Base-by-base conservation (phyloP, 371 early-diverging fungal species). In the Sporodiniella umbellata region DNA sequence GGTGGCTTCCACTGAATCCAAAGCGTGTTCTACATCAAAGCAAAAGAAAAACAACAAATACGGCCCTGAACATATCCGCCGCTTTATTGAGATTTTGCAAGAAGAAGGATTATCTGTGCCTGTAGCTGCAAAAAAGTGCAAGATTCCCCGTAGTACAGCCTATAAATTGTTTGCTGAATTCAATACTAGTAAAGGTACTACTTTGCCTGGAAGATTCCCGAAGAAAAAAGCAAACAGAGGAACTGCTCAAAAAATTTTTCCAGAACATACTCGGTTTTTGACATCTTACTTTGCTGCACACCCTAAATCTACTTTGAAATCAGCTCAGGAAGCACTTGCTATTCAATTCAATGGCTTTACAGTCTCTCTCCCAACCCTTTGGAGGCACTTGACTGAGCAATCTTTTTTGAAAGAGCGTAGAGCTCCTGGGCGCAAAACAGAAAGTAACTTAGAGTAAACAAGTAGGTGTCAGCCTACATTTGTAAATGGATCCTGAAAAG, bases 31-130 rank as follows among this genome's bases (percentile, higher is more conserved):
- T 33, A 15, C 22, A 19, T 47, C 48, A 33, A n/a, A 47, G 7
- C 17, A 48, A 10, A 49, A 33, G 40, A 28, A 42, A 17, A 51
- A 43, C 33, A 42, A 51, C 4, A 50, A 40, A 25, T 43, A 51
- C 23, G 35, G 47, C 7, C 26, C 17, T 17, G 28, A 49, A 30
- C 12, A 39, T 10, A 49, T 49, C 14, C 38, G 15, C 7, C 24
- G 28, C 11, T 49, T 49, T 49, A 49, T 49, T 49, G 30, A 39
- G 18, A 8, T 40, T 39, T 30, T 49, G n/a, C 21, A 47, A 10
- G 35, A 47, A 47, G 40, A 49, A 50, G 45, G 10, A 1, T n/a
- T 28, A 19, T 45, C 45, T 31, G 45, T 45, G 1, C 31, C 45
- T 17, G 33, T 31, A 17, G 17, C 33, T 14, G 37, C 22, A 15